Conservation (phyloP, 1,284 basidiomycete genomes). For the Chondrostereum purpureum region DNA sequence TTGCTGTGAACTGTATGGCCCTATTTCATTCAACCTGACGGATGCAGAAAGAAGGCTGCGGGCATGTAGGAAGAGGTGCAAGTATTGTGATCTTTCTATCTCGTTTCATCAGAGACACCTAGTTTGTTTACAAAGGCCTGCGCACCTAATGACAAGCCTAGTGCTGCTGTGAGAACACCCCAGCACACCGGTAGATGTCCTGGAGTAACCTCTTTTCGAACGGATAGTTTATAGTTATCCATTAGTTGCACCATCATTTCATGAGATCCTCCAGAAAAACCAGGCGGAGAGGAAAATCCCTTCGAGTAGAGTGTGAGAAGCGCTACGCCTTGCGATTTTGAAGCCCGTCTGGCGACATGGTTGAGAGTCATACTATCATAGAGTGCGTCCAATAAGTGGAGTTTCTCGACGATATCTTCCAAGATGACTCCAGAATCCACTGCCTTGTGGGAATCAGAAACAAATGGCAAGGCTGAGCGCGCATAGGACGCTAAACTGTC, state of each 20-base stretch:
- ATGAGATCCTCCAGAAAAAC: slow-evolving; percentile 16
- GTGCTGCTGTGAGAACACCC: slow-evolving; percentile 75
- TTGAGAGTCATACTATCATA: slow-evolving; percentile 88
- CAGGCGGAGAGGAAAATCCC: slow-evolving; percentile 59
- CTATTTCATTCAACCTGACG: slow-evolving; percentile 86
- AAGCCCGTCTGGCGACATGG: slow-evolving; percentile 83
- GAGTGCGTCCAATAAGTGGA: slow-evolving; percentile 62
- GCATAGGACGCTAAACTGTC: slow-evolving; percentile 74
- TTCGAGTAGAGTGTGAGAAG: slow-evolving; percentile 85
- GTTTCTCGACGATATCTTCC: slow-evolving; percentile 27
- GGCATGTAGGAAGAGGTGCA: slow-evolving; percentile 91
- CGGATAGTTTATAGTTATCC: slow-evolving; percentile 58
- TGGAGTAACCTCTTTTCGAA: slow-evolving; percentile 57
- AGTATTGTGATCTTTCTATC: slow-evolving; percentile 68
- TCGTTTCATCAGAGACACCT: neutral
- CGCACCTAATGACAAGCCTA: slow-evolving; percentile 71
- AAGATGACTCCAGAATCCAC: slow-evolving; percentile 20
- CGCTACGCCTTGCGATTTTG: slow-evolving; percentile 88
- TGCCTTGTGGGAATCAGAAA: slow-evolving; percentile 58
- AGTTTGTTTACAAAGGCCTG: slow-evolving; percentile 9
- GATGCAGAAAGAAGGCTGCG: slow-evolving; percentile 86
- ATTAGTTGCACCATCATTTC: slow-evolving; percentile 37
- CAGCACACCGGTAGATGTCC: slow-evolving; percentile 91
- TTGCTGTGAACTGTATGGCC: slow-evolving; percentile 91
- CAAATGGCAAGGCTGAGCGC: slow-evolving; percentile 68